phyloP scores from a whole-genome alignment of 768 basidiomycete species.

The Hirschioporus abietinus region DNA sequence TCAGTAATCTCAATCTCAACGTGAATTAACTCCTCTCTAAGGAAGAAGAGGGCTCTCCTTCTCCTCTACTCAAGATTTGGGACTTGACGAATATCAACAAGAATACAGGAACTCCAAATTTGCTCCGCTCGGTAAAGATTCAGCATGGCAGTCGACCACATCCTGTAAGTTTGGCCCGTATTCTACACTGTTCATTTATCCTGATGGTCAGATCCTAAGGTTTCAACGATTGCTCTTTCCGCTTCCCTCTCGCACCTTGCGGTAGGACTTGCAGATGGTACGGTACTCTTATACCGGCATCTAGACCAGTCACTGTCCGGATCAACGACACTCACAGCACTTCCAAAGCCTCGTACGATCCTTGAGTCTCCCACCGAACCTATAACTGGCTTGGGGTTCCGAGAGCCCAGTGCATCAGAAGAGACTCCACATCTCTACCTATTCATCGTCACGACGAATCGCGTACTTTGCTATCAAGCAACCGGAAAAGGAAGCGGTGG shows the following conservation, averaged over 20 bases:
- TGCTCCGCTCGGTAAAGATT: conserved; percentile 72
- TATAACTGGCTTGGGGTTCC: conserved; percentile 89
- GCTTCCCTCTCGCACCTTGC: conserved; percentile 77
- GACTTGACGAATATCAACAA: conserved; percentile 69
- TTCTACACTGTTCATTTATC: neutral
- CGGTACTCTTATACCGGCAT: conserved; percentile 86
- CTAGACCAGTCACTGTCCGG: conserved; percentile 81
- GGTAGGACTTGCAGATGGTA: conserved; percentile 92
- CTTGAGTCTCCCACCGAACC: conserved; percentile 86
- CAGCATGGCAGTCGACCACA: conserved; percentile 74
- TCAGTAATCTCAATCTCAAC: neutral
- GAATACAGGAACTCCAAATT: conserved; percentile 52
- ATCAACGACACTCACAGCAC: conserved; percentile 56
- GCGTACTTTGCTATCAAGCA: conserved; percentile 71
- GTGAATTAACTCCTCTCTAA: conserved; percentile 24
- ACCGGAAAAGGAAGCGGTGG: conserved; percentile 67
- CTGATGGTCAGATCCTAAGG: conserved; percentile 31
- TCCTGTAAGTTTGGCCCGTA: conserved; percentile 43
- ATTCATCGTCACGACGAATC: conserved; percentile 85
- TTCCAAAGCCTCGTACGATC: conserved; percentile 83
- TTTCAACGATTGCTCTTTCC: conserved; percentile 78
- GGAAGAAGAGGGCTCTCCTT: conserved; percentile 70
- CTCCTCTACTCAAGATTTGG: conserved; percentile 84
- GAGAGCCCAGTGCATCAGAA: conserved; percentile 40
- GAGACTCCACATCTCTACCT: conserved; percentile 49